phyloP scores from a whole-genome alignment of 1,284 basidiomycete genomes.

The Marasmius sp. region DNA sequence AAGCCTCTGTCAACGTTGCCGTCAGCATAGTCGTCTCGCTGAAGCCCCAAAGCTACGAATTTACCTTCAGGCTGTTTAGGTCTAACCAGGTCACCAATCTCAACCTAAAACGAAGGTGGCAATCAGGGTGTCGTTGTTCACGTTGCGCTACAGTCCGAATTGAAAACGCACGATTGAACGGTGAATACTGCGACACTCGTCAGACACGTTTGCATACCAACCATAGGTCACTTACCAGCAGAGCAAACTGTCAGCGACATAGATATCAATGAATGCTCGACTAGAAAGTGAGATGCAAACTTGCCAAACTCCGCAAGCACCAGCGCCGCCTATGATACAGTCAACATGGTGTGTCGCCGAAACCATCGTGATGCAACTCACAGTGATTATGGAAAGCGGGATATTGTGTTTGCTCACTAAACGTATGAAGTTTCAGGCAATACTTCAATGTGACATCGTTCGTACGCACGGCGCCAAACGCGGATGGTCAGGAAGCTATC shows the following conservation, averaged over 20 bases:
- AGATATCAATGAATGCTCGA: slow-evolving; percentile 4
- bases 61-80: slow-evolving; percentile 43
- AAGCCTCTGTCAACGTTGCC: slow-evolving; percentile 36
- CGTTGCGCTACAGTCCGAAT: not conserved
- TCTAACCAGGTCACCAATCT: slow-evolving; percentile 44
- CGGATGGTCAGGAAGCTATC: slow-evolving; percentile 49
- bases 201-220: not conserved
- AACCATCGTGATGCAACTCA: slow-evolving; percentile 22
- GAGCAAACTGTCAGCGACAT: slow-evolving; percentile 33
- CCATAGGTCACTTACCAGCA: slow-evolving; percentile 29
- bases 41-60: slow-evolving; percentile 3
- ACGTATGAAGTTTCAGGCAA: not conserved
- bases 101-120: slow-evolving; percentile 27
- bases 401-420: slow-evolving; percentile 49
- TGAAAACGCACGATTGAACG: slow-evolving; percentile 37
- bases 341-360: not conserved
- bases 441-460: not conserved
- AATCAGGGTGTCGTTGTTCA: not conserved
- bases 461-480: slow-evolving; percentile 50
- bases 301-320: slow-evolving; percentile 50
- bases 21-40: not conserved
- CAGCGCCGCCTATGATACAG: slow-evolving; percentile 30
- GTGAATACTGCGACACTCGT: slow-evolving; percentile 36
- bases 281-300: slow-evolving; percentile 4
- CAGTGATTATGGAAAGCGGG: slow-evolving; percentile 37